Base-by-base conservation (phyloP, 805 yeast genomes). In the Maudiozyma bulderi region DNA sequence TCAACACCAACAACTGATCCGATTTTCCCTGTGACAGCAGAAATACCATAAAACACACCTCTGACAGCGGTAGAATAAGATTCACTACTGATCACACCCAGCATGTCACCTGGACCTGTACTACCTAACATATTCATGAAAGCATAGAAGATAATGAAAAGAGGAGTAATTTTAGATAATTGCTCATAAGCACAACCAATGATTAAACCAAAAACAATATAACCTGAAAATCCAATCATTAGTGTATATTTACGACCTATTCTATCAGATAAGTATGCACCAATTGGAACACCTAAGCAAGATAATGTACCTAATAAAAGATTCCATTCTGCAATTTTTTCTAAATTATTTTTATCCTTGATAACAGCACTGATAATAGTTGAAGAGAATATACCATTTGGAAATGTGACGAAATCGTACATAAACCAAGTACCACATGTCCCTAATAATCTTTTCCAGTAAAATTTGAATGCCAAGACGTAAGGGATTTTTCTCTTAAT, bases 351-450 rank as follows among this genome's bases (percentile, higher is more conserved):
- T 14, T 40, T 41, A 30, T 46, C 48, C 33, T 46, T 46, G 9
- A 46, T 46, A n/a, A 46, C 48, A 28, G 48, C 33, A 28, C 48
- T 34, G 29, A 46, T 46, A 40, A 46, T 46, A 8, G 44, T 40
- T 7, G 48, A 40, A 11, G 43, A 38, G 40, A 46, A 46, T 11
- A 46, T 46, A 34, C 48, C 48, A 14, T 46, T 46, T 5, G 48
- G 48, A 29, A 46, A 46, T 7, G 48, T 46, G 10, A 46, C 48
- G 26, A 46, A 46, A 40, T 46, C 48, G 26, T 40, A 46, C 48
- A 46, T 46, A n/a, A 46, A 46, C 48, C 48, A 46, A n/a, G 48
- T 35, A 34, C 48, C 48, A 41, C 48, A 46, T 5, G 48, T 46
- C 9, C 48, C 48, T 10, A 46, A 6, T 11, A 46, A 26, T 33